Conservation (phyloP, 352 stramenopile genomes). For the Saprolegnia parasitica region DNA sequence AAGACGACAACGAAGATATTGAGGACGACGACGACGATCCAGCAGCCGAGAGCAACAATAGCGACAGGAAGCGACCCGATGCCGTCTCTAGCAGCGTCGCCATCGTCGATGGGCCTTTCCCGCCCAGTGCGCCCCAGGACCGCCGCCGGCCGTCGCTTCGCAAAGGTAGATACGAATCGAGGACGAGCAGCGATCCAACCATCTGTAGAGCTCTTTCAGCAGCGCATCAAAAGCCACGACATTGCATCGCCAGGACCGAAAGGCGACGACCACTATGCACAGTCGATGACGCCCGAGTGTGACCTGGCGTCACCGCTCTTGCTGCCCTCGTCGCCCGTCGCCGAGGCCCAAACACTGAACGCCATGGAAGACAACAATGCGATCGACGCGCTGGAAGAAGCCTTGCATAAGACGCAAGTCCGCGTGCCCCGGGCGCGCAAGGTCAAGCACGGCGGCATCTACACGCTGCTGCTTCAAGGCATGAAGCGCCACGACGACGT, state of each 20-base stretch:
- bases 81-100: neutral
- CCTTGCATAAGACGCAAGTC: constrained; percentile 24
- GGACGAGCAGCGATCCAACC: neutral
- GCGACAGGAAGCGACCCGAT: neutral
- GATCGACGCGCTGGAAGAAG: constrained; percentile 22
- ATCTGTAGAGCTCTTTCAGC: constrained; percentile 9
- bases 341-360: constrained; percentile 32
- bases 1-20: constrained; percentile 8
- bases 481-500: constrained; percentile 50
- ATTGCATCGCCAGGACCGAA: constrained; percentile 1
- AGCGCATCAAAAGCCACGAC: constrained; percentile 29
- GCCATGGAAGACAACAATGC: constrained; percentile 31
- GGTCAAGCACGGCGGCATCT: constrained; percentile 69
- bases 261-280: constrained; percentile 30
- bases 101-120: constrained; percentile 35
- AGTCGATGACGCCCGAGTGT: constrained; percentile 40
- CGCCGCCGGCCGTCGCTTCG: constrained; percentile 16
- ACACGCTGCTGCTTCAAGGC: constrained; percentile 53
- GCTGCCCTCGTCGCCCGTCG: constrained; percentile 42
- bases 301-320: constrained; percentile 61
- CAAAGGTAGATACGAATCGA: constrained; percentile 3
- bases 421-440: constrained; percentile 34
- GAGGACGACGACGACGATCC: constrained; percentile 7
- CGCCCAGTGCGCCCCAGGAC: constrained; percentile 38
- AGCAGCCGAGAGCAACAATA: neutral